Percentiles rank a stretch among this genome's conserved stretches.
Evolutionary conservation across 345 rosid species (phyloP).

Genomic region (Eutrema yunnanense): DNA sequence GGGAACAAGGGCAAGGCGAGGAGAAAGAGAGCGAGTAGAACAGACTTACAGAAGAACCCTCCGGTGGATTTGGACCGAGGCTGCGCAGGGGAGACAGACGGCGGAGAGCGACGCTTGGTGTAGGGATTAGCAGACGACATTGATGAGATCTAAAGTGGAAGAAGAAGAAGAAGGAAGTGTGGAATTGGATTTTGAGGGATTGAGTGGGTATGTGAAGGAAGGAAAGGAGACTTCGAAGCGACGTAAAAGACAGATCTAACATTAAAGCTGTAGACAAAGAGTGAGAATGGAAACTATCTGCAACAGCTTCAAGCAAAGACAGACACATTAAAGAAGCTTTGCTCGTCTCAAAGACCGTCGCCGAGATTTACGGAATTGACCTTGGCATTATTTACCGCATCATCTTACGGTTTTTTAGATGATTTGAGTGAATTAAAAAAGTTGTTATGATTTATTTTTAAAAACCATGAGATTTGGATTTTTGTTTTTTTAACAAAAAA

Average conservation of each 20-base stretch:
- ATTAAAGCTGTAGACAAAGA: conserved; percentile 12
- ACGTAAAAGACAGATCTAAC: conserved; percentile 43
- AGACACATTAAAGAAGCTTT: conserved; percentile 18
- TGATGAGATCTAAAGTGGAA: conserved; percentile 9
- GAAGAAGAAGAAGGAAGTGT: neutral
- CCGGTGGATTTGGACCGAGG: conserved; percentile 10
- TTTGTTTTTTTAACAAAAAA: too few species aligned
- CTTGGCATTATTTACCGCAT: neutral
- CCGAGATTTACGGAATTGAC: conserved; percentile 35
- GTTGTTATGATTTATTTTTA: too few species aligned
- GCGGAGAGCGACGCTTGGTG: conserved; percentile 26
- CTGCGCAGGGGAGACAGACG: conserved; percentile 1
- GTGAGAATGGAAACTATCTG: conserved; percentile 25
- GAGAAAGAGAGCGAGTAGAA: conserved; percentile 48
- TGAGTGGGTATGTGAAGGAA: conserved; percentile 26
- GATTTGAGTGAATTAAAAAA: too few species aligned
- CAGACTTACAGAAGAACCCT: conserved; percentile 47
- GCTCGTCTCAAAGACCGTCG: conserved; percentile 30
- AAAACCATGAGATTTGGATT: too few species aligned
- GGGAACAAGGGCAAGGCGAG: conserved; percentile 69
- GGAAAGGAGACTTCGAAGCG: conserved; percentile 64
- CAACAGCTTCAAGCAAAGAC: conserved; percentile 17
- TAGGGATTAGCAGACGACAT: conserved; percentile 45
- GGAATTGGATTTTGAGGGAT: conserved; percentile 14
- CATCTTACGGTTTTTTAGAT: too few species aligned